Evolutionary conservation across 2,329 filamentous ascomycete species (phyloP).

Genomic region (Botrytis cinerea): DNA sequence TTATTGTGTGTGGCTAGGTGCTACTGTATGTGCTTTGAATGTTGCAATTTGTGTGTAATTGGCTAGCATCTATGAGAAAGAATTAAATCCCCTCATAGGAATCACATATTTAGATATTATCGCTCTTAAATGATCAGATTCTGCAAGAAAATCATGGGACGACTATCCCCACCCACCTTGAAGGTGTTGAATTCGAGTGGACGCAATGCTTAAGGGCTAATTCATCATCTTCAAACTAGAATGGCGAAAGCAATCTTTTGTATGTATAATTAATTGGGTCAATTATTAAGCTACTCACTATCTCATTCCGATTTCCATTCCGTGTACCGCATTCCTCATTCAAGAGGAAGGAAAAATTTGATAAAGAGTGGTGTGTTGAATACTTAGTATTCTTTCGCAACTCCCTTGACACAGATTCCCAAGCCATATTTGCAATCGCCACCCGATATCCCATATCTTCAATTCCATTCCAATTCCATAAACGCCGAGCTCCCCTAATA

Average conservation of each 20-base stretch:
- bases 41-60: background rate
- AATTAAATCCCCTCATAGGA: background rate
- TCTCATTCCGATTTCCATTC: background rate
- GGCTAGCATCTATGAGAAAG: background rate
- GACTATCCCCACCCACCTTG: background rate
- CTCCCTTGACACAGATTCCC: background rate
- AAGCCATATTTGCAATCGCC: constrained; percentile 12
- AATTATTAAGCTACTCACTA: constrained; percentile 9
- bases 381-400: background rate
- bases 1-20: background rate
- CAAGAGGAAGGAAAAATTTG: background rate
- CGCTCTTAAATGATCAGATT: background rate
- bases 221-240: background rate
- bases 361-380: constrained; percentile 13
- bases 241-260: background rate
- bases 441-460: background rate
- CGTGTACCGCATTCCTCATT: background rate
- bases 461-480: background rate
- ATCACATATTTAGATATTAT: background rate
- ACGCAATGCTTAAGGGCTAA: background rate
- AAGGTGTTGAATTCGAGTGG: background rate
- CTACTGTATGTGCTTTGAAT: background rate
- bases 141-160: background rate
- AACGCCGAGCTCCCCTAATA: background rate
- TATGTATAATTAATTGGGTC: constrained; percentile 1